Evolutionary conservation across 169 alveolate genomes (phyloP), one percentile per base, ranked within the genome.

Genomic region (Eimeria praecox): DNA sequence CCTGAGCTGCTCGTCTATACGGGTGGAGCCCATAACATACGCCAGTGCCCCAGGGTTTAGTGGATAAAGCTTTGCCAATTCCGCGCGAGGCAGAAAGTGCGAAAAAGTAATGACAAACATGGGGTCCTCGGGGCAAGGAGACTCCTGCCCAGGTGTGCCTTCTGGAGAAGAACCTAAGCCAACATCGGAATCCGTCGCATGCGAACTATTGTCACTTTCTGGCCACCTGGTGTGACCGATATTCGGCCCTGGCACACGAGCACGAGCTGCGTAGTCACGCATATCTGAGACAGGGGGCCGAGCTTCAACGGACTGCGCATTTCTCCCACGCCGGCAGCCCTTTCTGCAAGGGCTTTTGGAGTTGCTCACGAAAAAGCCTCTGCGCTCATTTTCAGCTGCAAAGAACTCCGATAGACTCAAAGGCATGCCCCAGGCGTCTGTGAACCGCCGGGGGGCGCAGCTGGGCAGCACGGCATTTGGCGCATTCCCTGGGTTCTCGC

Each of bases 41-140:
- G 94, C 94, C 38, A 87, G 52, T 22, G 94, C 94, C 0, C 94
- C 52, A 49, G 94, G 94, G 42, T 12, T 87, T 1, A 87, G 82
- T 62, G 94, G 94, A 30, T 87, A 64, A 54, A 87, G 62, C 27
- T 71, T 87, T n/a, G 94, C 94, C 78, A 87, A 66, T 35, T 87
- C 94, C 71, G 94, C 94, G 24, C 94, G 94, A 59, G 94, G 94
- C 83, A 87, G 33, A 87, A 87, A 87, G 94, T 87, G 94, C 1
- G 94, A 87, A 64, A 87, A 87, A 27, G 94, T 87, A 64, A 87
- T 87, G 35, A 87, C 94, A 14, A 87, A 62, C 35, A 49, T 71
- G 18, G 30, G 30, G 78, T 64, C 54, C 24, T 62, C 80, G 83
- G 4, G 24, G 52, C 64, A 42, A 24, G 62, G 22, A 62, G 80